These are phyloP conservation scores for Schizothecium vesticola DNA, from an alignment of 495 filamentous ascomycete genomes.

Conservation along the genomic window DNA sequence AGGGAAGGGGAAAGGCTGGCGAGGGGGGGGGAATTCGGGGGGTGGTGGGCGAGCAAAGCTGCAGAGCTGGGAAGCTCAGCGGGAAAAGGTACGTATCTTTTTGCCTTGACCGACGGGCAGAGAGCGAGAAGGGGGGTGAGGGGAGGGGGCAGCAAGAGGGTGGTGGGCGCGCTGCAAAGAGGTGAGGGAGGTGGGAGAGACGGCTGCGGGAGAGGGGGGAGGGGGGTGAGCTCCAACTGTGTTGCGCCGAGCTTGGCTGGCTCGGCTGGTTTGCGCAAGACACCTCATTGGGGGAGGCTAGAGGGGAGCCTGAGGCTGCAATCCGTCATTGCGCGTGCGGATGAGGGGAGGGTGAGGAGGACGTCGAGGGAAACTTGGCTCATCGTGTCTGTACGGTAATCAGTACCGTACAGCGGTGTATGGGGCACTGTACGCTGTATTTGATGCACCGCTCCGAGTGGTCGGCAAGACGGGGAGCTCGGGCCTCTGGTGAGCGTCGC, in stretches of 20 bases:
- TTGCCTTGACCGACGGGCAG: neutral
- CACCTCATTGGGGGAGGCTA: conserved; percentile 10
- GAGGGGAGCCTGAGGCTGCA: conserved; percentile 12
- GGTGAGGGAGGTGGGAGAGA: conserved; percentile 17
- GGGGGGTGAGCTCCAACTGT: conserved; percentile 16
- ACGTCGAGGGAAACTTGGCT: neutral
- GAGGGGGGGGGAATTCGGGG: conserved; percentile 31
- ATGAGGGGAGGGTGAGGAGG: neutral
- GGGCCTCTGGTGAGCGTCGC: neutral
- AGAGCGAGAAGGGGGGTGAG: conserved; percentile 19
- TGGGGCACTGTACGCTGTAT: neutral
- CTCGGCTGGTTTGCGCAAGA: conserved; percentile 5
- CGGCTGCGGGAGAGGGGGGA: conserved; percentile 21
- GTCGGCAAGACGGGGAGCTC: neutral
- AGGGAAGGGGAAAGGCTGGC: conserved; percentile 23
- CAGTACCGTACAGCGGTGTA: neutral
- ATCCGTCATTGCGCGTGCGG: neutral
- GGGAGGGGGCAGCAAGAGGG: conserved; percentile 24
- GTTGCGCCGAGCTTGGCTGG: conserved; percentile 14
- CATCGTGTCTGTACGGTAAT: neutral
- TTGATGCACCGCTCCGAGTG: neutral
- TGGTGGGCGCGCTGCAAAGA: conserved; percentile 8
- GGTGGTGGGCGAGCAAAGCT: conserved; percentile 34
- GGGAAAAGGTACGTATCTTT: conserved; percentile 28
- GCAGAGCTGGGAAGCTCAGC: conserved; percentile 18